A percentile compares a stretch with the other conserved stretches of the same genome.
Conservation (phyloP, 1,139 yeast species). For the Spencermartinsiella ligniputridi region DNA sequence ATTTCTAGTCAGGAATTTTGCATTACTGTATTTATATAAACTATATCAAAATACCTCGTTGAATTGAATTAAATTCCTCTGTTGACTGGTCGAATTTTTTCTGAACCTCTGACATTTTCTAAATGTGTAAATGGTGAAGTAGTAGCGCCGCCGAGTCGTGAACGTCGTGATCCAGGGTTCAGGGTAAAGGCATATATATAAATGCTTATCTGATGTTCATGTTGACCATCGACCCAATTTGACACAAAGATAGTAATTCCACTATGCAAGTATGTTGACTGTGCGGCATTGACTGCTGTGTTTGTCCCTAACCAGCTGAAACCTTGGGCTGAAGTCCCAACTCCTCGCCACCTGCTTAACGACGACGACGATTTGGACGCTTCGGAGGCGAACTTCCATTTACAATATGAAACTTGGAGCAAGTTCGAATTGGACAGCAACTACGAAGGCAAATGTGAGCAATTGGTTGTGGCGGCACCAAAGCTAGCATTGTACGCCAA, state of each 20-base stretch:
- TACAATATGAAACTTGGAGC: constrained; percentile 19
- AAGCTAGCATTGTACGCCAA: constrained; percentile 17
- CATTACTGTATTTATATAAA: constrained; percentile 11
- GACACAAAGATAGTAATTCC: too few relatives aligned
- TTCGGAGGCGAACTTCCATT: constrained; percentile 19
- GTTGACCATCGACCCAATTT: too few relatives aligned
- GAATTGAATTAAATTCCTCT: constrained; percentile 31
- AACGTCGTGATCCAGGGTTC: too few relatives aligned
- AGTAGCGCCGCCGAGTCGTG: too few relatives aligned
- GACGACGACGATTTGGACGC: constrained; percentile 43
- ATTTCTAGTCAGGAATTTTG: constrained; percentile 14
- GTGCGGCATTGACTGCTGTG: too few relatives aligned
- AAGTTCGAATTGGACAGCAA: constrained; percentile 7
- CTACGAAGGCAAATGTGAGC: neutral
- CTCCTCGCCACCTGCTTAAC: constrained; percentile 50
- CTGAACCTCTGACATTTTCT: neutral
- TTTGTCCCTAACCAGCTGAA: constrained; percentile 39
- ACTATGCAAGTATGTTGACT: neutral
- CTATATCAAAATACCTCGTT: constrained; percentile 26
- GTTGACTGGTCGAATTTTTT: constrained; percentile 24
- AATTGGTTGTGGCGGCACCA: constrained; percentile 20
- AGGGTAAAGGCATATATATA: too few relatives aligned
- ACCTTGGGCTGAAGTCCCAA: constrained; percentile 50
- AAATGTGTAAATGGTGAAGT: too few relatives aligned
- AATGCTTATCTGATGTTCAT: too few relatives aligned